These are phyloP conservation scores for Trapa incisa DNA, from an alignment of 345 rosid genomes.

Conservation along the genomic window DNA sequence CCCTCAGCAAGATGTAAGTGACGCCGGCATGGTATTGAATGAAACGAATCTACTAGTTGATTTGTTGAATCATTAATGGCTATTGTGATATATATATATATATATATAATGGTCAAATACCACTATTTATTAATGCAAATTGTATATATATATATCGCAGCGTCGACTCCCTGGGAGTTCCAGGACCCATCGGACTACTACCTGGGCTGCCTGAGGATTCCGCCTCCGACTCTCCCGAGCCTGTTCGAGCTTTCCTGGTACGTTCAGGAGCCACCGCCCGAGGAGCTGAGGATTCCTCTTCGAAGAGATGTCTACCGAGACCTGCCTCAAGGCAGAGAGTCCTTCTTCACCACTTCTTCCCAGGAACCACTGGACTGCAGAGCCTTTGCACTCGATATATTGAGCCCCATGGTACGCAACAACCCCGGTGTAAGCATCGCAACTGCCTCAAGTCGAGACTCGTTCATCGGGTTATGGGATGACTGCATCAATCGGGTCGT, in stretches of 20 bases:
- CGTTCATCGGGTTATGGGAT: slow-evolving; percentile 77
- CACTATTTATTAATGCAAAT: background rate
- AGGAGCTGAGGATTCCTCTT: slow-evolving; percentile 66
- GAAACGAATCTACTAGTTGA: no score
- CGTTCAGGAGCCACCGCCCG: slow-evolving; percentile 84
- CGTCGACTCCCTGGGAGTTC: slow-evolving; percentile 51
- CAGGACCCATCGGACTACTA: slow-evolving; percentile 86
- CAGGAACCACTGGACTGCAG: slow-evolving; percentile 58
- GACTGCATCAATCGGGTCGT: slow-evolving; percentile 70
- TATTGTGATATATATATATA: no score
- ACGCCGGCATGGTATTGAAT: background rate
- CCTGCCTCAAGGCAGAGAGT: slow-evolving; percentile 73
- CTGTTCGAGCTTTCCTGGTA: slow-evolving; percentile 75
- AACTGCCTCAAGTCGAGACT: slow-evolving; percentile 57
- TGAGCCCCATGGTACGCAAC: slow-evolving; percentile 47
- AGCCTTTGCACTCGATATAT: slow-evolving; percentile 44
- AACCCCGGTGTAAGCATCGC: slow-evolving; percentile 32
- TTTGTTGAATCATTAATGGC: no score
- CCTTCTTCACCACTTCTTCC: slow-evolving; percentile 49
- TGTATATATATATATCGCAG: slow-evolving; percentile 14
- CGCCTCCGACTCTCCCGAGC: slow-evolving; percentile 50
- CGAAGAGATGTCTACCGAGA: slow-evolving; percentile 72
- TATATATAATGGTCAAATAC: no score
- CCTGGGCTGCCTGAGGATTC: slow-evolving; percentile 48
- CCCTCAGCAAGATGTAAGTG: slow-evolving; percentile 45